phyloP scores from a whole-genome alignment of 305 asterid genomes.

The Andrographis paniculata region DNA sequence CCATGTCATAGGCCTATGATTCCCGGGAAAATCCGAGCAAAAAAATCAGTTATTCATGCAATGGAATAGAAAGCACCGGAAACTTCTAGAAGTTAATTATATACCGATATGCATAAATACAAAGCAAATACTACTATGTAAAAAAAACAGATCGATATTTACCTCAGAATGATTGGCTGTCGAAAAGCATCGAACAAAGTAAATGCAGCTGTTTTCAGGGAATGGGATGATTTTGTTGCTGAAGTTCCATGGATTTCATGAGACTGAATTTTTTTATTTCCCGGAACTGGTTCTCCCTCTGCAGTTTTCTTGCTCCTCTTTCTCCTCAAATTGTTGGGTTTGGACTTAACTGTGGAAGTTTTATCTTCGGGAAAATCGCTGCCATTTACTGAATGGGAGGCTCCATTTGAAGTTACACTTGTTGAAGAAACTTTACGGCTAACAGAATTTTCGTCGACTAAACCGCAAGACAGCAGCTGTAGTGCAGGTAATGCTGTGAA shows the following conservation, averaged over 20 bases:
- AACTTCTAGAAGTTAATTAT: no score
- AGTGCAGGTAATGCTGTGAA: conserved; percentile 67
- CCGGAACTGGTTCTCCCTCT: conserved; percentile 22
- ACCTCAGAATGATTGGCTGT: conserved; percentile 86
- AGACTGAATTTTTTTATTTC: conserved; percentile 23
- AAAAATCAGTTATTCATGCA: conserved; percentile 19
- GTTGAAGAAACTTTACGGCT: conserved; percentile 26
- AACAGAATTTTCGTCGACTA: conserved; percentile 57
- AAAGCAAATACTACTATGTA: conserved; percentile 12
- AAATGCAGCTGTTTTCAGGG: conserved; percentile 54
- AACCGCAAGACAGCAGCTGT: conserved; percentile 76
- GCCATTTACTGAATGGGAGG: conserved; percentile 26
- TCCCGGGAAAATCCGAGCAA: conserved; percentile 23
- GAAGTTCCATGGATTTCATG: conserved; percentile 31
- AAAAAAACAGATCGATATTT: conserved; percentile 18
- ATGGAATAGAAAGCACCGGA: conserved; percentile 5
- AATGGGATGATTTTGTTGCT: conserved; percentile 34
- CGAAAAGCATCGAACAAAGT: conserved; percentile 63
- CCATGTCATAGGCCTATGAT: conserved; percentile 87
- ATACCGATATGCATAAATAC: no score
- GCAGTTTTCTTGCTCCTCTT: conserved; percentile 50
- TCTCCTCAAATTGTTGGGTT: conserved; percentile 33
- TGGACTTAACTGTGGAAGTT: conserved; percentile 29
- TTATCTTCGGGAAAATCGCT: conserved; percentile 26
- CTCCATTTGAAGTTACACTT: conserved; percentile 31